These are phyloP conservation scores for Saturnispora kantuleensis DNA, from an alignment of 805 yeast genomes.

Conservation along the genomic window DNA sequence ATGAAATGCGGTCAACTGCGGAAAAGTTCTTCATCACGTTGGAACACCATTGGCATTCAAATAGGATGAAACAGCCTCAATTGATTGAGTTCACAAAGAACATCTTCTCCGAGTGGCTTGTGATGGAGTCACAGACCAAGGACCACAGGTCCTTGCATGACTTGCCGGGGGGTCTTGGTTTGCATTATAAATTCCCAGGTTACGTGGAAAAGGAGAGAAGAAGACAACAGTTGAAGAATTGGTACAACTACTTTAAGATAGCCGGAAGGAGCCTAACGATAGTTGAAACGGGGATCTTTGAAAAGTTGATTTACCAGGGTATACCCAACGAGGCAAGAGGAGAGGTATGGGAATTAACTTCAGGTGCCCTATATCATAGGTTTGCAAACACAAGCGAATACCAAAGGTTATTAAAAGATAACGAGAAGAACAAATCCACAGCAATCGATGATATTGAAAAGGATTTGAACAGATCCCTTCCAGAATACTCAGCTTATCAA, in stretches of 20 bases:
- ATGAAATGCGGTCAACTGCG: constrained; percentile 69
- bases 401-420: constrained; percentile 43
- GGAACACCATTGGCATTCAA: constrained; percentile 6
- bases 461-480: constrained; percentile 87
- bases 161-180: constrained; percentile 69
- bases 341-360: constrained; percentile 88
- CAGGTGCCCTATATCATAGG: constrained; percentile 76
- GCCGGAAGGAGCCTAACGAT: constrained; percentile 81
- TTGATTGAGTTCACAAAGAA: constrained; percentile 58
- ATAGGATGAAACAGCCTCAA: constrained; percentile 36
- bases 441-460: constrained; percentile 97
- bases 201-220: constrained; percentile 55
- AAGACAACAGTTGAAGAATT: constrained; percentile 65
- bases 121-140: constrained; percentile 21
- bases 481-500: constrained; percentile 94
- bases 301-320: constrained; percentile 79
- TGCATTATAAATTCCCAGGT: constrained; percentile 81
- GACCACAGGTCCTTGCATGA: constrained; percentile 7
- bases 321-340: constrained; percentile 92
- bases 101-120: constrained; percentile 76
- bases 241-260: constrained; percentile 84
- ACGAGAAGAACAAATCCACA: constrained; percentile 54
- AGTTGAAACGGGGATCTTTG: constrained; percentile 65
- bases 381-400: constrained; percentile 55
- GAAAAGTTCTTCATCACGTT: constrained; percentile 50